Evolutionary conservation across 1,284 basidiomycete species (phyloP).

Genomic region (Vanrija humicola): DNA sequence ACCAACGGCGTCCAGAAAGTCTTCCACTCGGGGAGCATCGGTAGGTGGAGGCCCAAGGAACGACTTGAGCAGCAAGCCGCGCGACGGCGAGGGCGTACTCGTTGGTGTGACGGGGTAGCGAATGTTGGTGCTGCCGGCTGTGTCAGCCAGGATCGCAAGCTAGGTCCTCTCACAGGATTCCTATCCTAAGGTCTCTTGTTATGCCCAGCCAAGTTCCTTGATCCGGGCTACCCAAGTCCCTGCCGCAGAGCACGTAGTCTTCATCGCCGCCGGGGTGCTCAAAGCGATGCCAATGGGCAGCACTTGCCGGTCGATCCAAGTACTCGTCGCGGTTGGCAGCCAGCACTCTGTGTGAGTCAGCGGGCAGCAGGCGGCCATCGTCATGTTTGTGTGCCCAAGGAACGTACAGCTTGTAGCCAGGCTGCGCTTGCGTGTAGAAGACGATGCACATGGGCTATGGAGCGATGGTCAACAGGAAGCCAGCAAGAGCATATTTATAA

Average conservation of each 20-base stretch:
- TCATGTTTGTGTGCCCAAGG: not conserved
- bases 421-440: constrained; percentile 40
- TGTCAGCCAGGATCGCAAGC: not conserved
- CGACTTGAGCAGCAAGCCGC: constrained; percentile 33
- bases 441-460: constrained; percentile 38
- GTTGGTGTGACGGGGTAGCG: constrained; percentile 24
- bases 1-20: constrained; percentile 22
- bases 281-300: constrained; percentile 46
- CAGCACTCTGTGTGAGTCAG: constrained; percentile 29
- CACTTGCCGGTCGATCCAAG: constrained; percentile 35
- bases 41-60: constrained; percentile 25
- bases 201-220: constrained; percentile 46
- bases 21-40: constrained; percentile 6
- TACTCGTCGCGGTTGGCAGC: constrained; percentile 47
- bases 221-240: constrained; percentile 27
- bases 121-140: constrained; percentile 39
- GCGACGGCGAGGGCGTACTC: constrained; percentile 26
- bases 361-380: not conserved
- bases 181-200: constrained; percentile 37
- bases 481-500: not conserved
- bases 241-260: constrained; percentile 29
- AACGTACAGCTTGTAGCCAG: constrained; percentile 42
- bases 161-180: constrained; percentile 27
- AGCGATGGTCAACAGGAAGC: not conserved
- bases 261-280: constrained; percentile 5